Conservation (phyloP, 768 basidiomycete species). For the Candolleomyces efflorescens region DNA sequence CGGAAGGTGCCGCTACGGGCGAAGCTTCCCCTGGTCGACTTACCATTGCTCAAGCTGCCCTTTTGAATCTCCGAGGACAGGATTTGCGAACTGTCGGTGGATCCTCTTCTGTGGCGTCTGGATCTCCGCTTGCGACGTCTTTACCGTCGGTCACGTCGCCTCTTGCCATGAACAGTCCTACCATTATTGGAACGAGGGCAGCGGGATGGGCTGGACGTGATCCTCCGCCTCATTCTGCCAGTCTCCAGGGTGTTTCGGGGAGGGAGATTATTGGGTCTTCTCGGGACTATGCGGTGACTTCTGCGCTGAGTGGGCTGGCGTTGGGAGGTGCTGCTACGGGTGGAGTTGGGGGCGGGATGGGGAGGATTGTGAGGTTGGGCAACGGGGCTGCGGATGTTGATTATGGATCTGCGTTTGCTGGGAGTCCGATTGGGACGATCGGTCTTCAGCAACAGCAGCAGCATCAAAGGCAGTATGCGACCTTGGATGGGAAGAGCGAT, state of each 20-base stretch:
- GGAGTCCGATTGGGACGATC: conserved; percentile 3
- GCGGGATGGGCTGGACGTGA: background rate
- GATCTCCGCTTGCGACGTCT: background rate
- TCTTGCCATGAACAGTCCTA: background rate
- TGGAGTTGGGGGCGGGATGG: background rate
- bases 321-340: background rate
- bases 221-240: background rate
- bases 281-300: background rate
- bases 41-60: conserved; percentile 74
- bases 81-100: conserved; percentile 31
- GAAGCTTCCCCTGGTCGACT: conserved; percentile 61
- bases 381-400: conserved; percentile 7
- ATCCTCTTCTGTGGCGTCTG: background rate
- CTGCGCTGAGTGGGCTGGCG: conserved; percentile 3
- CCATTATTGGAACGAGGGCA: conserved; percentile 5
- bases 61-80: conserved; percentile 72
- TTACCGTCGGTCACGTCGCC: conserved; percentile 1
- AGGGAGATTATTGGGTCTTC: conserved; percentile 4
- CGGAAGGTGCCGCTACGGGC: conserved; percentile 36
- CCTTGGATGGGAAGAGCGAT: background rate
- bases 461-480: background rate
- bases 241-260: background rate
- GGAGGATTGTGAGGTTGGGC: background rate
- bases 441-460: background rate
- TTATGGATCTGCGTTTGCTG: conserved; percentile 10